Conservation (phyloP, 805 yeast genomes). For the Candida rishiriensis region DNA sequence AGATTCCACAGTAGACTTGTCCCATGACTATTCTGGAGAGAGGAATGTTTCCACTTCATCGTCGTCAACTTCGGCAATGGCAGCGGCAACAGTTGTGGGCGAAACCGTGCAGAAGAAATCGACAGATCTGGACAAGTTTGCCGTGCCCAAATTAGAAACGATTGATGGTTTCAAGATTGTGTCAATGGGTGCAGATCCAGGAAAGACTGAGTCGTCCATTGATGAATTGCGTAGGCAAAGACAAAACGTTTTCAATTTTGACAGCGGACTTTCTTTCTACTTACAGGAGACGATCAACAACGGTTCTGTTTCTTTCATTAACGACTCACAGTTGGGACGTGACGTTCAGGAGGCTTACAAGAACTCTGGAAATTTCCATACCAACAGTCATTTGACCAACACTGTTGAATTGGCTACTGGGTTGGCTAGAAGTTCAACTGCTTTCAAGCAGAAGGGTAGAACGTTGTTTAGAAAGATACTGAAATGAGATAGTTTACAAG, state of each 20-base stretch:
- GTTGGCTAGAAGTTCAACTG: constrained; percentile 32
- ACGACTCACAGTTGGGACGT: constrained; percentile 34
- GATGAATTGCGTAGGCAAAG: constrained; percentile 39
- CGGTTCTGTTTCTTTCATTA: constrained; percentile 12
- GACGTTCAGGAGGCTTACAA: constrained; percentile 64
- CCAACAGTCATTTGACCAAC: constrained; percentile 7
- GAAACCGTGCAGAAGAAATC: too few species aligned
- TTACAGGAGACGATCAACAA: constrained; percentile 24
- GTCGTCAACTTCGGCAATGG: neutral
- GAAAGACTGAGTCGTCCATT: constrained; percentile 32
- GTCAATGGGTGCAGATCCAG: constrained; percentile 4
- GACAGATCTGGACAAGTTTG: neutral
- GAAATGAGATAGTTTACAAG: constrained; percentile 9
- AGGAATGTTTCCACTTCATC: neutral
- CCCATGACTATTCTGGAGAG: neutral
- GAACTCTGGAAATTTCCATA: constrained; percentile 44
- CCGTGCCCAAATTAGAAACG: constrained; percentile 6
- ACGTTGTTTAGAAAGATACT: constrained; percentile 22
- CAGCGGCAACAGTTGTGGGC: too few species aligned
- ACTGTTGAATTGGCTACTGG: constrained; percentile 38
- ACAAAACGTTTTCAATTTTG: constrained; percentile 38
- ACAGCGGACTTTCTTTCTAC: constrained; percentile 60
- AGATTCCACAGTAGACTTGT: neutral
- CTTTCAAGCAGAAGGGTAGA: constrained; percentile 22
- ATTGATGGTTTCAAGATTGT: constrained; percentile 14